Base-by-base conservation (phyloP, 345 rosid species). In the Aquilaria malaccensis region DNA sequence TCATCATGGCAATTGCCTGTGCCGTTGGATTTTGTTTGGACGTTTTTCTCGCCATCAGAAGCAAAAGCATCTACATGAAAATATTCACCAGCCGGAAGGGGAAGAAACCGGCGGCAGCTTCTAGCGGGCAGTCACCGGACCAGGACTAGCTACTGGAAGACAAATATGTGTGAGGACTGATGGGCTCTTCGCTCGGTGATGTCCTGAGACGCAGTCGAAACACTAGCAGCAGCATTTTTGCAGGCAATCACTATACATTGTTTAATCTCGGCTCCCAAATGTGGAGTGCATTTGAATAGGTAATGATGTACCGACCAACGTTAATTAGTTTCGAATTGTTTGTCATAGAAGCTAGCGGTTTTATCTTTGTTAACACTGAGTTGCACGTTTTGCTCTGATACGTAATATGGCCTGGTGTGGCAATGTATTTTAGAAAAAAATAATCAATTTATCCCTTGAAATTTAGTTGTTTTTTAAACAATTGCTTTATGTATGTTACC, bases 21-120 rank as follows among this genome's bases (percentile, higher is more conserved):
- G 41, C 77, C 3, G 37, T 86, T 10, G 99, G 99, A 55, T 83
- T 81, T 31, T 85, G 84, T 63, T 69, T 93, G 66, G 98, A 93
- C 66, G 66, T 85, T 51, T 1, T 80, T 3, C 74, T 93, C 70
- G 75, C 90, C 5, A 61, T 77, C 11, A 74, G 88, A 69, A 89
- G 96, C 13, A 89, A 76, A 74, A 72, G 60, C 33, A 41, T 93
- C 9, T 93, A 93, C 37, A 64, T 61, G 59, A 83, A 72, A 80
- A 85, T 93, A 32, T 74, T 72, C 50, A 53, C 68, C 33, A 79
- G 76, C 71, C 75, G 83, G 76, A 85, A 78, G 58, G 55, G 73
- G 14, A 82, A 79, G 72, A 77, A 76, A 68, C 55, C 63, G 13
- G 64, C 45, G 50, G 45, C 70, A 11, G 66, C 48, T 50, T 52